Base-by-base conservation (phyloP, 768 basidiomycete species). In the Clitopilus hobsonii region DNA sequence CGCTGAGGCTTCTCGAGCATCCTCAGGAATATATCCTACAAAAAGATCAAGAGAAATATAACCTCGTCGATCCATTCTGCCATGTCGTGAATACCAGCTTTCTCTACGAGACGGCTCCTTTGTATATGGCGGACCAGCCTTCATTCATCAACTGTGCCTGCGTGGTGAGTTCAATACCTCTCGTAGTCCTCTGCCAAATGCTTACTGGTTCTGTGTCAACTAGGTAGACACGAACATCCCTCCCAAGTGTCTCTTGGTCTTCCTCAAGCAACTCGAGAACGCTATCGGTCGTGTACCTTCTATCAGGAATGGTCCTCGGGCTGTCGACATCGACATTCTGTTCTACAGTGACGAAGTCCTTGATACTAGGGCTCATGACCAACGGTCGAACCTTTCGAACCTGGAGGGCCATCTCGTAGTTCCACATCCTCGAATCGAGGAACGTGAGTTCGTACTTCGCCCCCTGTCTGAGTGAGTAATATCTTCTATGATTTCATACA, bases 41-140 rank as follows among this genome's bases (percentile, higher is more conserved):
- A 13, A 60, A 58, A 5, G 55, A 61, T 20, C 51, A 56, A 8
- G 55, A 52, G 36, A 51, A 59, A 52, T 56, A 51, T 32, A 52
- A 45, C 16, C 1, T 50, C 8, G 45, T 52, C 18, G 57, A 68
- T 27, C 67, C 67, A 0, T 60, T 60, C 24, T 67, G 78, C 1
- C 64, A 63, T 14, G 74, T 96, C 25, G 68, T 85, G 20, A 79
- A 91, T 61, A 94, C 92, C 0, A 94, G 92, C 65, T 91, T 94
- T 70, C 66, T 98, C 73, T 98, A 98, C 66, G 89, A 98, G 70
- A 94, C 89, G 18, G 78, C 86, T 10, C 92, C 97, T 0, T 98
- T 99, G 97, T 98, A 99, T 66, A 88, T 96, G 38, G 82, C 82
- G 10, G 88, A 97, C 55, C 97, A 99, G 67, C 89, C 87, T 11